Evolutionary conservation across 495 filamentous ascomycete genomes (phyloP).

Genomic region (Talaromyces nanjingensis): DNA sequence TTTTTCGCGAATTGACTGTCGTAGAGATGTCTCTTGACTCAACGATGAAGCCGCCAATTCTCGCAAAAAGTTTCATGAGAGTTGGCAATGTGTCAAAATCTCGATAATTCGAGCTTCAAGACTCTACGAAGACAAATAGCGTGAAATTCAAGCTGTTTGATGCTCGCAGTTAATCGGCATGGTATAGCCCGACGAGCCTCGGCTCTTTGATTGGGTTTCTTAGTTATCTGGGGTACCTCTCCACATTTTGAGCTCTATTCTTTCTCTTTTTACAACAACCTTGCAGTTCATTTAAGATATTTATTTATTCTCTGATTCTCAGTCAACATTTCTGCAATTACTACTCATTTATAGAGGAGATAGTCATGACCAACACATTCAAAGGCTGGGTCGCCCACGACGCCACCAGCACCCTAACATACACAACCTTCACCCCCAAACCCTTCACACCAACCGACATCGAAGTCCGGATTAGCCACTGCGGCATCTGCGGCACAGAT

Average conservation of each 20-base stretch:
- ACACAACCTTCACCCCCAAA: constrained; percentile 70
- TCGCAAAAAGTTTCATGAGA: no score
- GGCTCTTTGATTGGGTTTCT: background rate
- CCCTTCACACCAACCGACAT: constrained; percentile 71
- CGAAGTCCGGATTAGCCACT: constrained; percentile 57
- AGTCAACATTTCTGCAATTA: background rate
- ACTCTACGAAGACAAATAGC: no score
- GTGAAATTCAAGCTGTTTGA: background rate
- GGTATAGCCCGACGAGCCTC: background rate
- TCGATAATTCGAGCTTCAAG: no score
- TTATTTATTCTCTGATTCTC: background rate
- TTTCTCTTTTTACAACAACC: background rate
- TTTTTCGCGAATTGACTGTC: no score
- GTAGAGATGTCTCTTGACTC: no score
- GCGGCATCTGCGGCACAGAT: constrained; percentile 78
- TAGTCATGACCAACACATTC: constrained; percentile 41
- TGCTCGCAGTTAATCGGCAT: background rate
- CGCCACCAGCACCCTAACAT: constrained; percentile 62
- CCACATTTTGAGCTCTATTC: background rate
- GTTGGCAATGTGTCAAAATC: no score
- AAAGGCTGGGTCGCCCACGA: constrained; percentile 75
- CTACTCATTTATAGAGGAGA: background rate
- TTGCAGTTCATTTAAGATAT: background rate
- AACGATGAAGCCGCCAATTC: no score
- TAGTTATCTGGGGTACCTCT: background rate